Evolutionary conservation across 1,139 yeast species (phyloP), one percentile per base, ranked within the genome.

Genomic region (Scheffersomyces illinoinensis): DNA sequence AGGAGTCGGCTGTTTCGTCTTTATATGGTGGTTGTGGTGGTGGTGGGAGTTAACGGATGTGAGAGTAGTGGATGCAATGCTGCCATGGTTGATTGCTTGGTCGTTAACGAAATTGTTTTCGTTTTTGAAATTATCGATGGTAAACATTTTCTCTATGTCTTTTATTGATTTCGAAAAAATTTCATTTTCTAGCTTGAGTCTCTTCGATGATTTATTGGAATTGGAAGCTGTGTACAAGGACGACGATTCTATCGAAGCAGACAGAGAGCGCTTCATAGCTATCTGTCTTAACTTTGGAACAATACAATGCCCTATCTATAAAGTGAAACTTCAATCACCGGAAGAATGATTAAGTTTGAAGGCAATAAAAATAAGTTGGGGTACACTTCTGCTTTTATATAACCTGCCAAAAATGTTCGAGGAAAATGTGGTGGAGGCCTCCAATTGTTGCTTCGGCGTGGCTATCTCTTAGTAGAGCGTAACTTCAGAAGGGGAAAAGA

Each of bases 111-210:
- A 59, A 51, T 43, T 58, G 61, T 43, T 55, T 58, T 51, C 55
- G 54, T 57, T 59, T 57, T 55, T 53, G 58, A 59, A 52, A 23
- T 56, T 55, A 48, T 50, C 50, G 54, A 65, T 61, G 19, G 61
- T 63, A 59, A 73, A 74, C 70, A 74, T 68, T 52, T 64, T 64
- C 53, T 74, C 75, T 46, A 74, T 72, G 57, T 73, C 77, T 56
- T 67, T 65, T 57, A 74, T 70, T 39, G 75, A 68, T 54, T 71
- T 72, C 58, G 72, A 69, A 57, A 72, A 74, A 52, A 73, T 71
- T 59, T 73, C 76, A 54, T 67, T 64, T 57, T 73, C 77, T 46
- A 72, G 62, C 56, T 63, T 66, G 39, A 71, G 58, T 46, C 77
- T 59, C 54, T 72, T 73, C 57, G 62, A 65, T 2, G 77, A 67